Conservation (phyloP, 2,329 filamentous ascomycete species). For the Colletotrichum spaethianum region DNA sequence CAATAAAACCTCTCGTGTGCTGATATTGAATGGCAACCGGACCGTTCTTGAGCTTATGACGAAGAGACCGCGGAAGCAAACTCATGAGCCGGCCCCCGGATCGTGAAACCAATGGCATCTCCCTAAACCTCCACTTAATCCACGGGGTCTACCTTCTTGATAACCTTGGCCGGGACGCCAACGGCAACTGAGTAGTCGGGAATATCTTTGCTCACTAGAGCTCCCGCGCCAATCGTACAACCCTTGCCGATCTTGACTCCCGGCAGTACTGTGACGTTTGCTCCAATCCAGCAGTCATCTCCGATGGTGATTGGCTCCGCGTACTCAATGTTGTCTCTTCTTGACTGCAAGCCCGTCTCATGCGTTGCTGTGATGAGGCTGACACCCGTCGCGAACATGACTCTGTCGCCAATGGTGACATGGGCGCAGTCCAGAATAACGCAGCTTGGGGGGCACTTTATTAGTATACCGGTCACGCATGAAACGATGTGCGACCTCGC, state of each 20-base stretch:
- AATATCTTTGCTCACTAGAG: conserved; percentile 56
- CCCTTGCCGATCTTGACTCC: conserved; percentile 58
- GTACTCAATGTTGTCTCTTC: conserved; percentile 64
- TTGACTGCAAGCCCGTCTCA: conserved; percentile 62
- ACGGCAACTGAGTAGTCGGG: conserved; percentile 55
- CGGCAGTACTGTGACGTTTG: conserved; percentile 58
- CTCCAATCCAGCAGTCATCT: conserved; percentile 63
- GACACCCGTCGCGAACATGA: conserved; percentile 67
- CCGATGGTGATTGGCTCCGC: conserved; percentile 64
- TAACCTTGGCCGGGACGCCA: conserved; percentile 53
- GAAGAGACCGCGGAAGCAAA: too few relatives aligned
- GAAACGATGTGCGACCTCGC: not conserved
- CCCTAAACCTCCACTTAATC: not conserved
- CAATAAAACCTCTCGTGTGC: too few relatives aligned
- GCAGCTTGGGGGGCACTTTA: not conserved
- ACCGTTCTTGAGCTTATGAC: too few relatives aligned
- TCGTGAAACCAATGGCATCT: not conserved
- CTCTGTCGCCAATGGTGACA: conserved; percentile 65
- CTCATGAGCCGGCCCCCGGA: too few relatives aligned
- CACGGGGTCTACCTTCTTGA: conserved; percentile 42
- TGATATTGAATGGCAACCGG: too few relatives aligned
- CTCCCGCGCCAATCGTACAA: conserved; percentile 56
- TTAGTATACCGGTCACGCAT: not conserved
- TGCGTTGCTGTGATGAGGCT: conserved; percentile 69
- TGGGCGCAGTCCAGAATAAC: conserved; percentile 65